These are phyloP conservation scores for Huntiella omanensis DNA, from an alignment of 2,329 filamentous ascomycete genomes.

Conservation along the genomic window DNA sequence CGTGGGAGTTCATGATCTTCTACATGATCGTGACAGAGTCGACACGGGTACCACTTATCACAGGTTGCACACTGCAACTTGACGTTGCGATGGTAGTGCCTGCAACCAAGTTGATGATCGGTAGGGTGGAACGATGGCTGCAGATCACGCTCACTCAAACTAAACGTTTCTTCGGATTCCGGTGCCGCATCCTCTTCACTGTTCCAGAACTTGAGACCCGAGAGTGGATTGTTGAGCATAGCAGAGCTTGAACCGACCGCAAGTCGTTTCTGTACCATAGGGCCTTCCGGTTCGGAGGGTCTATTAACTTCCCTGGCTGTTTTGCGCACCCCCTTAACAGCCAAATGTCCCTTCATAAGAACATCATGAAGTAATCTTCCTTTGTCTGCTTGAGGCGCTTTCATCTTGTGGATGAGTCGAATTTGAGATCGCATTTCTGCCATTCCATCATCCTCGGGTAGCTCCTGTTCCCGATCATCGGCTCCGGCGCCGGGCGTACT, in stretches of 20 bases:
- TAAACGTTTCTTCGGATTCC: constrained; percentile 23
- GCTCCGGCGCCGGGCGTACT: neutral
- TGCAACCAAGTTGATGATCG: constrained; percentile 47
- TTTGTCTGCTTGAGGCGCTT: constrained; percentile 42
- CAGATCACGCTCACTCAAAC: constrained; percentile 40
- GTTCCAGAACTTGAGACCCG: constrained; percentile 39
- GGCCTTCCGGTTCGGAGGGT: constrained; percentile 7
- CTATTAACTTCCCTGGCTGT: neutral
- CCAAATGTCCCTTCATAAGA: constrained; percentile 47
- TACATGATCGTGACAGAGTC: constrained; percentile 74
- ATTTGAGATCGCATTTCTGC: constrained; percentile 46
- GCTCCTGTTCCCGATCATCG: constrained; percentile 3
- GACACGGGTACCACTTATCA: constrained; percentile 81
- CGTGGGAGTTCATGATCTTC: constrained; percentile 67
- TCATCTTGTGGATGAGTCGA: constrained; percentile 43
- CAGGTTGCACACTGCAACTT: constrained; percentile 88
- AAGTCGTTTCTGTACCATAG: constrained; percentile 14
- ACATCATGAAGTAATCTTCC: constrained; percentile 52
- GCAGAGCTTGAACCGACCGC: constrained; percentile 12
- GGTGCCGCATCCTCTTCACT: constrained; percentile 12
- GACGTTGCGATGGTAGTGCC: constrained; percentile 88
- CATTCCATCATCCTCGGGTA: constrained; percentile 66
- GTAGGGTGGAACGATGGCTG: constrained; percentile 35
- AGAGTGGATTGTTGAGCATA: constrained; percentile 20
- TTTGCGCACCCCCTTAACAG: neutral